Evolutionary conservation across 2,329 filamentous ascomycete genomes (phyloP), one percentile per base, ranked within the genome.

Genomic region (Trichoderma arundinaceum): DNA sequence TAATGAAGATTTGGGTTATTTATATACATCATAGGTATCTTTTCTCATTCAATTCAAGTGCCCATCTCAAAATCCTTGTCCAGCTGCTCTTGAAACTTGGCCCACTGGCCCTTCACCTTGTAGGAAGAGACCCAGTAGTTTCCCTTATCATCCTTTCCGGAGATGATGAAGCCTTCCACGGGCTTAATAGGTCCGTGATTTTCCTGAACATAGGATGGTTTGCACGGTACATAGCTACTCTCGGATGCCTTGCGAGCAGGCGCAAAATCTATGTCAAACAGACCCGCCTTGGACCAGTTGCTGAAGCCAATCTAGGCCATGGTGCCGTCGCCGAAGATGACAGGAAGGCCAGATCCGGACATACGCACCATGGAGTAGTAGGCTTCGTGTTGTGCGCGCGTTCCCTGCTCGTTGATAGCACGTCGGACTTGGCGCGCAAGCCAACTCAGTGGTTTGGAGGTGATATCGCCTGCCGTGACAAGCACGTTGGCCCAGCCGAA

Each of bases 91-190:
- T 53, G n/a, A 12, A 53, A 38, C n/a, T 35, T 35, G 32, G 32
- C 41, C 56, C 56, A 58, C 5, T 46, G 56, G 6, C 56, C 56
- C 17, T 58, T 58, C 6, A 35, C 32, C 56, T 17, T 46, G n/a
- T 46, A 58, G 2, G 28, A 22, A 9, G 56, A 58, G 35, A 32
- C 9, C 56, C 56, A 58, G 8, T 35, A 58, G 7, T 58, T 58
- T 12, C 56, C 56, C 1, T 58, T 33, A 4, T 58, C 32, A 6
- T 58, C 56, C 4, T 46, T 46, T 32, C 56, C 56, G 9, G 46
- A 35, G 32, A 58, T 48, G 2, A 33, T 17, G 5, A 32, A 58
- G 2, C 41, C 56, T 22, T 58, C 32, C 1, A 41, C 28, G 13
- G 32, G 56, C 41, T 35, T 33, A 3, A 58, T 8, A 19, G 28